Conservation (phyloP, 2,329 filamentous ascomycete species). For the Aspergillus sp. region DNA sequence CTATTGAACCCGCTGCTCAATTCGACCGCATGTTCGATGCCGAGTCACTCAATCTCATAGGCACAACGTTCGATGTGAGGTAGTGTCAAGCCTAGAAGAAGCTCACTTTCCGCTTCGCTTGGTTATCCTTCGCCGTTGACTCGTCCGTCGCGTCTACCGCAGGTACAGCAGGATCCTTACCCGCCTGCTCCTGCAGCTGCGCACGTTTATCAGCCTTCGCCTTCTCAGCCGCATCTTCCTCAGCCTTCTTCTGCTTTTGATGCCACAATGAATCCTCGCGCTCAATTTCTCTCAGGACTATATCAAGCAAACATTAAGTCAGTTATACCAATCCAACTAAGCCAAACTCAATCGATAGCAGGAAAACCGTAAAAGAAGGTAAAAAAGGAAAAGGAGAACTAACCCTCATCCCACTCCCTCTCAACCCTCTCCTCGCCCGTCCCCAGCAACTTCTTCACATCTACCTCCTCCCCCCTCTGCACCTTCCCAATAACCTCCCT, state of each 20-base stretch:
- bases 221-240: conserved; percentile 3
- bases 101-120: conserved; percentile 26
- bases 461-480: conserved; percentile 61
- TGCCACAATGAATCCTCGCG: conserved; percentile 41
- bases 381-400: conserved; percentile 25
- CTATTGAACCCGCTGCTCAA: background rate
- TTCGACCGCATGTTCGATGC: background rate
- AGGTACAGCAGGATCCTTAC: background rate
- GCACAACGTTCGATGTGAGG: background rate
- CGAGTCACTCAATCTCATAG: background rate
- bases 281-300: conserved; percentile 42
- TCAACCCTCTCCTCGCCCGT: conserved; percentile 75
- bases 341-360: too few relatives aligned
- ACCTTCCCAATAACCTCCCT: conserved; percentile 59
- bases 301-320: conserved; percentile 16
- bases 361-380: too few relatives aligned
- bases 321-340: background rate
- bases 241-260: conserved; percentile 21
- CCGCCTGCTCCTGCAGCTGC: background rate
- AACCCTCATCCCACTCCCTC: conserved; percentile 83
- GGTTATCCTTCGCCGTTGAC: conserved; percentile 7
- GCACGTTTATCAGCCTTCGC: conserved; percentile 30
- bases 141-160: conserved; percentile 8
- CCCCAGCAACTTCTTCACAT: conserved; percentile 80
- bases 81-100: conserved; percentile 26